These are phyloP conservation scores for Mycena pura DNA, from an alignment of 768 basidiomycete genomes.

Conservation along the genomic window DNA sequence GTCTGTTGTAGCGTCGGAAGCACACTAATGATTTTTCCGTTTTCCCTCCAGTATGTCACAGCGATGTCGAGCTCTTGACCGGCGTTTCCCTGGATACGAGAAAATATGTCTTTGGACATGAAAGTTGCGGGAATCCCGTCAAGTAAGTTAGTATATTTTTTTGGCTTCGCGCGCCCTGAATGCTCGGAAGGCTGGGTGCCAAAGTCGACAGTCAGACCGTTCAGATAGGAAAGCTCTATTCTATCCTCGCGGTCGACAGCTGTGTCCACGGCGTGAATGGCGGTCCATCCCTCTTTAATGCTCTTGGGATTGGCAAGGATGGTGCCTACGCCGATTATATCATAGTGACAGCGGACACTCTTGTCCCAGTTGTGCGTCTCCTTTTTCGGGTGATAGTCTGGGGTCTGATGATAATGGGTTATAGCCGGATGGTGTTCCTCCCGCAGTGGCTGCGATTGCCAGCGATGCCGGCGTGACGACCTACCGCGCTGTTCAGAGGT, in stretches of 20 bases:
- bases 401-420: neutral
- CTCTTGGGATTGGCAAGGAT: conserved; percentile 19
- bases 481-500: conserved; percentile 19
- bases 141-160: neutral
- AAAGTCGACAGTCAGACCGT: conserved; percentile 15
- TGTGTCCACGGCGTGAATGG: conserved; percentile 13
- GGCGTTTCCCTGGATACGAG: conserved; percentile 16
- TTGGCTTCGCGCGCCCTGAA: neutral
- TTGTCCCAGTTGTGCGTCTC: conserved; percentile 23
- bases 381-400: neutral
- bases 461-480: conserved; percentile 26
- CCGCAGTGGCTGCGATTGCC: conserved; percentile 21
- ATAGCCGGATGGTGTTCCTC: conserved; percentile 22
- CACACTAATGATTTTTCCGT: neutral
- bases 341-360: conserved; percentile 7
- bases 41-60: conserved; percentile 14
- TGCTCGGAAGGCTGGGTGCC: conserved; percentile 16
- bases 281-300: conserved; percentile 8
- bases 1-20: neutral
- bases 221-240: conserved; percentile 16
- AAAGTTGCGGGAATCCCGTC: conserved; percentile 21
- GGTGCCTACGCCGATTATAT: conserved; percentile 27
- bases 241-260: conserved; percentile 3
- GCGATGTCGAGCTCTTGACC: conserved; percentile 13
- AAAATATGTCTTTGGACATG: conserved; percentile 24